Evolutionary conservation across 352 stramenopile genomes (phyloP).

Genomic region (Globisporangium radiosum): DNA sequence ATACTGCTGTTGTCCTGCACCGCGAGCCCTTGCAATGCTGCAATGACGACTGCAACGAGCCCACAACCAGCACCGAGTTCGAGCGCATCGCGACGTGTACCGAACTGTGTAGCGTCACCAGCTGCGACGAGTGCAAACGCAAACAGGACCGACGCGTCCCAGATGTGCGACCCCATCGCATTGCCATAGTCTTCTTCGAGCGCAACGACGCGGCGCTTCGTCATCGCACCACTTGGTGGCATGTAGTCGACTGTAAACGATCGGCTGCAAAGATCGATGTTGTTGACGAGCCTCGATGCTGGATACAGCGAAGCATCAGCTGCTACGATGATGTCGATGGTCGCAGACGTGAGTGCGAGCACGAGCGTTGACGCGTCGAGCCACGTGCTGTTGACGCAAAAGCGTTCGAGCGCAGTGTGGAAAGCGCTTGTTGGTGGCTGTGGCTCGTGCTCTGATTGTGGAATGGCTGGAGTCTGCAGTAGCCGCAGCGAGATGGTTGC

Average conservation of each 20-base stretch:
- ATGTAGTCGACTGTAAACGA: conserved; percentile 6
- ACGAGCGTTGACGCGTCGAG: conserved; percentile 20
- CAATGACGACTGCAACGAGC: conserved; percentile 33
- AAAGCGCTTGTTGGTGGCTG: background rate
- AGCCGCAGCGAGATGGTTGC: background rate
- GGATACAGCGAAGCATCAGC: background rate
- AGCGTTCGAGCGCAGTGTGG: conserved; percentile 20
- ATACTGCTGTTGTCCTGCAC: background rate
- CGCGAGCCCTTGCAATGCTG: background rate
- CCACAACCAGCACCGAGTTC: conserved; percentile 46
- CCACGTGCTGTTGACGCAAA: conserved; percentile 33
- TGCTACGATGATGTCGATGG: conserved; percentile 11
- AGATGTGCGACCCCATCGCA: conserved; percentile 59
- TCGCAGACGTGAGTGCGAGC: conserved; percentile 28
- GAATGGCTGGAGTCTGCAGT: background rate
- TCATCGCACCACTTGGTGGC: too few species aligned
- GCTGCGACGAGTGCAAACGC: conserved; percentile 23
- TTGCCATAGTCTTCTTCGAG: conserved; percentile 61
- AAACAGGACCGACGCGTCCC: conserved; percentile 59
- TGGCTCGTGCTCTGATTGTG: background rate
- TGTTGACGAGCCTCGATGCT: background rate
- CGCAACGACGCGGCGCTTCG: conserved; percentile 1
- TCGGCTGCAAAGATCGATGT: background rate
- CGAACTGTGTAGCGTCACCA: background rate
- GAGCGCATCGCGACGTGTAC: conserved; percentile 12